Conservation (phyloP, 768 basidiomycete genomes). For the Sistotremastrum niveocremeum region DNA sequence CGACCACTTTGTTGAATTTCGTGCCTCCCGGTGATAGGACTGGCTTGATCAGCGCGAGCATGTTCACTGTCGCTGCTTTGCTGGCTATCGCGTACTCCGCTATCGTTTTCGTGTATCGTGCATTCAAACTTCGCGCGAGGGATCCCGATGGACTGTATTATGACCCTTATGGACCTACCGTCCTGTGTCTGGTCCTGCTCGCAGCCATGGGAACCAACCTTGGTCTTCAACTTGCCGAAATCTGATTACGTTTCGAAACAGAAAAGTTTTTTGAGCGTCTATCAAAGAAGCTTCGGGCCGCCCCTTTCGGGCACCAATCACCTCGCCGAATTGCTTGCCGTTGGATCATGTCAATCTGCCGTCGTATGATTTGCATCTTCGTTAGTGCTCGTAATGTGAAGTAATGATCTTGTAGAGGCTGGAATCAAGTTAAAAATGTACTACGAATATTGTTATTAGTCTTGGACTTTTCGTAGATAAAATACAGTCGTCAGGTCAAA, state of each 20-base stretch:
- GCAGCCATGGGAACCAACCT: constrained; percentile 64
- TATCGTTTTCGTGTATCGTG: constrained; percentile 66
- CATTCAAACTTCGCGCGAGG: constrained; percentile 50
- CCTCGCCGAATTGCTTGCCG: too few relatives aligned
- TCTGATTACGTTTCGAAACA: constrained; percentile 10
- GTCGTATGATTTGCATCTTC: too few relatives aligned
- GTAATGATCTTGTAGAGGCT: too few relatives aligned
- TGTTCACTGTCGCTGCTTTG: constrained; percentile 86
- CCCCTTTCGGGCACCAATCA: too few relatives aligned
- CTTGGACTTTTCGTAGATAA: too few relatives aligned
- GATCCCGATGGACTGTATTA: constrained; percentile 76
- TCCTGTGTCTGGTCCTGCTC: constrained; percentile 57
- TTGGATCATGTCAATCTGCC: too few relatives aligned
- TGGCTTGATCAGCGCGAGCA: constrained; percentile 74
- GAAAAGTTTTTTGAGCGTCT: too few relatives aligned
- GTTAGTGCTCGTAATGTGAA: too few relatives aligned
- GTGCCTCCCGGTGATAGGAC: constrained; percentile 51
- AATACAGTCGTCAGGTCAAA: too few relatives aligned
- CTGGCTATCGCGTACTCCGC: constrained; percentile 80
- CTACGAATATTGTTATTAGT: too few relatives aligned
- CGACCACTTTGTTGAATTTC: constrained; percentile 84
- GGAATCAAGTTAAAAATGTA: too few relatives aligned
- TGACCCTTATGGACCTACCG: constrained; percentile 76
- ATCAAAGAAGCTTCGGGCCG: too few relatives aligned
- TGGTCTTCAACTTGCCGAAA: constrained; percentile 48